Conservation (phyloP, 1,284 basidiomycete genomes). For the Violaceomyces palustris region DNA sequence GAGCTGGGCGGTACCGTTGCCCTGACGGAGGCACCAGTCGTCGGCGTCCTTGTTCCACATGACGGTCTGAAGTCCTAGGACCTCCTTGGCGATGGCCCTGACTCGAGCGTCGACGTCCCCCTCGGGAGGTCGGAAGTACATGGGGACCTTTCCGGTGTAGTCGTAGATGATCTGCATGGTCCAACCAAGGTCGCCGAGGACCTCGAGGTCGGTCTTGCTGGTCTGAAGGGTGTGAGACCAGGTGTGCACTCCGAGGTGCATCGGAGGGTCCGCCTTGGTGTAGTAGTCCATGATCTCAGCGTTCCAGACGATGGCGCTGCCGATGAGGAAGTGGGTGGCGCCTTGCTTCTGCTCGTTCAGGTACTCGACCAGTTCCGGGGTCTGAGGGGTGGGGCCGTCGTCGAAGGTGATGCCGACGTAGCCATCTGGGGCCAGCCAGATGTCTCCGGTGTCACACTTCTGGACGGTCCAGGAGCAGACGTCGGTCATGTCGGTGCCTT, state of each 20-base stretch:
- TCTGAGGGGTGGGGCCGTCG: constrained; percentile 64
- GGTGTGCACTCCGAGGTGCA: constrained; percentile 63
- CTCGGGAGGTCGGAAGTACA: constrained; percentile 44
- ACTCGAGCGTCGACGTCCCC: constrained; percentile 46
- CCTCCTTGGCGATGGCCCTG: constrained; percentile 42
- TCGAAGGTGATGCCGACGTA: constrained; percentile 55
- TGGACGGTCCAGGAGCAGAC: constrained; percentile 41
- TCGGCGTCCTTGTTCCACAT: constrained; percentile 46
- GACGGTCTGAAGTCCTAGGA: constrained; percentile 43
- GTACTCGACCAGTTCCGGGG: constrained; percentile 59
- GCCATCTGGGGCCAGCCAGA: constrained; percentile 38
- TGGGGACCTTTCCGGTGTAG: constrained; percentile 60
- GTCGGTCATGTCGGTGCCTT: constrained; percentile 29
- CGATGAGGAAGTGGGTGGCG: constrained; percentile 79
- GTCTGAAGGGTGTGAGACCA: constrained; percentile 61
- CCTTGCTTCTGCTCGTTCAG: constrained; percentile 59
- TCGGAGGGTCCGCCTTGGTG: constrained; percentile 57
- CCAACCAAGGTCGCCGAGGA: constrained; percentile 76
- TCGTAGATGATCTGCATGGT: constrained; percentile 75
- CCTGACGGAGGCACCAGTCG: constrained; percentile 44
- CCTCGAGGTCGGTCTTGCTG: constrained; percentile 64
- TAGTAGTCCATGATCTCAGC: constrained; percentile 58
- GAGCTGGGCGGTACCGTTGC: constrained; percentile 35
- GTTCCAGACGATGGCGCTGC: constrained; percentile 64
- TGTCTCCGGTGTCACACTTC: constrained; percentile 42